Conservation (phyloP, 768 basidiomycete species). For the Suillus brevipes region DNA sequence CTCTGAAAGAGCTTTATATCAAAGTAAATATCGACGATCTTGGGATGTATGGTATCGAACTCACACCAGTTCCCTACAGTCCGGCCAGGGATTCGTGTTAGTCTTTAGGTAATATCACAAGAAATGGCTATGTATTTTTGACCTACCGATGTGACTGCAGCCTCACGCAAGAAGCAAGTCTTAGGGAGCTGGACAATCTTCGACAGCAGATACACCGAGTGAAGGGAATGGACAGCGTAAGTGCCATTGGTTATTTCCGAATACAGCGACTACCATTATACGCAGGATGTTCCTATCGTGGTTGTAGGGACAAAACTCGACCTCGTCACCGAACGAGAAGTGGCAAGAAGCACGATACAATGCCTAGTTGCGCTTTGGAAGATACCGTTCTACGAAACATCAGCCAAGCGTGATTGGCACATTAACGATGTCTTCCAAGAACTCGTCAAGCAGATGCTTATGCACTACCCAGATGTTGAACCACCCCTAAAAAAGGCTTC, state of each 20-base stretch:
- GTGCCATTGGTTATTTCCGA: conserved; percentile 17
- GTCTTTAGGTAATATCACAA: conserved; percentile 63
- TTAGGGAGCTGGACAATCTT: conserved; percentile 77
- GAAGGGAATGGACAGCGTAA: conserved; percentile 67
- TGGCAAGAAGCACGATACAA: conserved; percentile 63
- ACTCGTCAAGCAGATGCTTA: conserved; percentile 72
- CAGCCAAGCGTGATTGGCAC: conserved; percentile 85
- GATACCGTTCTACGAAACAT: conserved; percentile 83
- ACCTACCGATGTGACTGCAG: conserved; percentile 36
- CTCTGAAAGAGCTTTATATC: conserved; percentile 79
- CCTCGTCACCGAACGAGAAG: conserved; percentile 77
- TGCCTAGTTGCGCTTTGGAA: conserved; percentile 64
- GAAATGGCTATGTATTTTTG: background rate
- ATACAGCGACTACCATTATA: background rate
- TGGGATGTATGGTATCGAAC: background rate
- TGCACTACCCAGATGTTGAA: conserved; percentile 53
- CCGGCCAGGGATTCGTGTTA: conserved; percentile 75
- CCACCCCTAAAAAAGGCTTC: conserved; percentile 32
- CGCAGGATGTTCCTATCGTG: conserved; percentile 71
- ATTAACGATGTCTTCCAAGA: conserved; percentile 78
- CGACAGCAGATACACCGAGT: conserved; percentile 81
- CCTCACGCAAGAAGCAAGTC: conserved; percentile 77
- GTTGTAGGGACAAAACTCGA: conserved; percentile 87
- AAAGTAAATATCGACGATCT: conserved; percentile 44
- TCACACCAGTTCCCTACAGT: conserved; percentile 36